phyloP scores from a whole-genome alignment of 2,329 filamentous ascomycete species.

The Penicillium freii region DNA sequence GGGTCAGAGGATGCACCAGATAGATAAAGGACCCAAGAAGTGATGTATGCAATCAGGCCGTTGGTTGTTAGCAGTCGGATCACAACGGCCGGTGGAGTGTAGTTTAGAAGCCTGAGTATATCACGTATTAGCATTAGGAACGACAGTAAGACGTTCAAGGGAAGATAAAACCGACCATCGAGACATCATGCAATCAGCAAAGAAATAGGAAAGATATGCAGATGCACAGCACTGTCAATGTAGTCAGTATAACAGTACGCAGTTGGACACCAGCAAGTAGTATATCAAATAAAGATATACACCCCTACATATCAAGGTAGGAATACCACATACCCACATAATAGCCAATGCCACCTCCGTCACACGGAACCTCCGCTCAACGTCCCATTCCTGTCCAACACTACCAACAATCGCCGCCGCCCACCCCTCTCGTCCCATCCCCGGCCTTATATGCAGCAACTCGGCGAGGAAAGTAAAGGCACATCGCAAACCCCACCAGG shows the following conservation, averaged over 20 bases:
- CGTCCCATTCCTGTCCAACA: slow-evolving; percentile 43
- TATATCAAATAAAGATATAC: slow-evolving; percentile 19
- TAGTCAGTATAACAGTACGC: neutral
- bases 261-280: neutral
- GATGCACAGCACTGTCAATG: slow-evolving; percentile 64
- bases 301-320: slow-evolving; percentile 12
- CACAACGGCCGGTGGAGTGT: slow-evolving; percentile 73
- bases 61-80: slow-evolving; percentile 75
- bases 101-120: slow-evolving; percentile 70
- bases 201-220: slow-evolving; percentile 77
- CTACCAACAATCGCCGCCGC: slow-evolving; percentile 39
- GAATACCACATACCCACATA: slow-evolving; percentile 62
- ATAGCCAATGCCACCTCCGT: slow-evolving; percentile 70
- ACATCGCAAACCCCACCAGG: slow-evolving; percentile 70
- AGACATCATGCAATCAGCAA: slow-evolving; percentile 81
- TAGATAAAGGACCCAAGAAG: slow-evolving; percentile 68
- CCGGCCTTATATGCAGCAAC: slow-evolving; percentile 52
- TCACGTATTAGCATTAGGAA: neutral
- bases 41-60: slow-evolving; percentile 71
- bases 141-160: neutral
- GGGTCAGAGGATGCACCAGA: slow-evolving; percentile 69
- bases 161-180: slow-evolving; percentile 58
- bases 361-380: slow-evolving; percentile 54
- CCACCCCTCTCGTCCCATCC: slow-evolving; percentile 44
- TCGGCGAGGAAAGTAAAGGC: slow-evolving; percentile 66